These are phyloP conservation scores for Nicotiana otophora DNA, from an alignment of 257 asterid genomes.

Conservation along the genomic window DNA sequence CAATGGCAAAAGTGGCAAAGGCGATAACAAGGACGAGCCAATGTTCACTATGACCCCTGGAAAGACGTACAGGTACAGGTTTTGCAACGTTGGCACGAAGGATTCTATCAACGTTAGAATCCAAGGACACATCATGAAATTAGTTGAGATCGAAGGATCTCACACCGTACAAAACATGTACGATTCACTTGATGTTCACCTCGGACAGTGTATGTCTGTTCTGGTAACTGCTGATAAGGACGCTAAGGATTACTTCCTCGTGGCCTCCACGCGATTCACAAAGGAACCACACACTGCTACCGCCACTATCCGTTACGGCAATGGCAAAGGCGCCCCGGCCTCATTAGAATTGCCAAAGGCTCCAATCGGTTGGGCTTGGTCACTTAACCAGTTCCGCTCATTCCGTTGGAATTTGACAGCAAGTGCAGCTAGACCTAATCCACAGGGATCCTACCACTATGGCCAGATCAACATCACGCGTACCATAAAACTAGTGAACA, in stretches of 20 bases:
- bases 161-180: constrained; percentile 49
- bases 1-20: constrained; percentile 42
- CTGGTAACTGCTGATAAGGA: constrained; percentile 42
- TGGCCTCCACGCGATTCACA: constrained; percentile 51
- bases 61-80: constrained; percentile 45
- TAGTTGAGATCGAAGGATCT: constrained; percentile 61
- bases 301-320: constrained; percentile 33
- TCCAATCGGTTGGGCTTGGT: constrained; percentile 47
- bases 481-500: constrained; percentile 38
- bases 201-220: constrained; percentile 59
- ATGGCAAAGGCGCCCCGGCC: constrained; percentile 34
- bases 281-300: constrained; percentile 26
- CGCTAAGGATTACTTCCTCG: constrained; percentile 48
- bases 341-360: constrained; percentile 35
- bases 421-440: constrained; percentile 71
- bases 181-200: constrained; percentile 49
- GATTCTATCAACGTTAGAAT: constrained; percentile 45
- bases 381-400: constrained; percentile 53
- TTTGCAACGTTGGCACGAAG: constrained; percentile 59
- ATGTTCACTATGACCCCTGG: constrained; percentile 41
- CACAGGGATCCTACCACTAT: constrained; percentile 68
- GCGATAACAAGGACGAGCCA: constrained; percentile 28
- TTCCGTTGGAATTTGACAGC: constrained; percentile 62
- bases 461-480: constrained; percentile 56
- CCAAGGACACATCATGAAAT: constrained; percentile 49